These are phyloP conservation scores for Entomortierella beljakovae DNA, from an alignment of 192 early-diverging fungal species.

Conservation along the genomic window DNA sequence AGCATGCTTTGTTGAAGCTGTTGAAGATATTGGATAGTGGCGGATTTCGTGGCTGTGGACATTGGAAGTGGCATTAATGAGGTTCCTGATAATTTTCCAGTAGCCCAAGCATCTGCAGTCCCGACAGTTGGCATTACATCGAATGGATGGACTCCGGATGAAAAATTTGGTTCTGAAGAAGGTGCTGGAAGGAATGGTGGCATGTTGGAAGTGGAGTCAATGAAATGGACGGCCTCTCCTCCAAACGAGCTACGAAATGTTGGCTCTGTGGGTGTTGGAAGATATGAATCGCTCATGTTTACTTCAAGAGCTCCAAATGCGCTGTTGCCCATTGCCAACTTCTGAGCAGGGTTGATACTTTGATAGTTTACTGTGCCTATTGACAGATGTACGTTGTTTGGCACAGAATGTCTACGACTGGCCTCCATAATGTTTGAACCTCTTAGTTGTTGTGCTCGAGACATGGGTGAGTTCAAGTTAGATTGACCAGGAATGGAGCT, in stretches of 20 bases:
- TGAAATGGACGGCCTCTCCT: background rate
- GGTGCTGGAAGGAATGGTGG: conserved; percentile 10
- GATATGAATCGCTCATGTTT: background rate
- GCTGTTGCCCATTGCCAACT: conserved; percentile 4
- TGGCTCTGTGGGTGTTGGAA: conserved; percentile 28
- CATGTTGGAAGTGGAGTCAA: conserved; percentile 3
- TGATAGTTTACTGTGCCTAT: background rate
- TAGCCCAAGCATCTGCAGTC: background rate
- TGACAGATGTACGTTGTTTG: conserved; percentile 10
- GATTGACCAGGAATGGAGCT: background rate
- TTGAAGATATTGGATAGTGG: conserved; percentile 37
- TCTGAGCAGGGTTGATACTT: background rate
- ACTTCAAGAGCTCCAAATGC: background rate
- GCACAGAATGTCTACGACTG: conserved; percentile 22
- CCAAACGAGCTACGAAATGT: background rate
- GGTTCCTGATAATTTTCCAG: conserved; percentile 1
- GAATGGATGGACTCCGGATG: conserved; percentile 27
- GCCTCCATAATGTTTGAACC: conserved; percentile 3
- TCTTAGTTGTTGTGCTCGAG: conserved; percentile 2
- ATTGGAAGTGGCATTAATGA: conserved; percentile 12
- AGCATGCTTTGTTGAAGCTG: conserved; percentile 36
- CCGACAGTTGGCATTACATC: conserved; percentile 2
- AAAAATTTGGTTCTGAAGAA: conserved; percentile 1
- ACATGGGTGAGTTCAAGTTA: background rate
- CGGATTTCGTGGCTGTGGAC: conserved; percentile 11